Percentiles rank a stretch among this genome's conserved stretches.
Conservation (phyloP, 306 rosid genomes). For the Malus domestica region ASM211411v1 NC_041795.1:36312501-36313000, state of each 20-base stretch:
- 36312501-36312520: conserved; percentile 25
- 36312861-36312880: not conserved
- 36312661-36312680: conserved; percentile 95
- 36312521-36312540: conserved; percentile 51
- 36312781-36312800: not conserved
- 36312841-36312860: not conserved
- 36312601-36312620: conserved; percentile 96
- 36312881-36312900: too few relatives aligned
- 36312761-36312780: not conserved
- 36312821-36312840: not conserved
- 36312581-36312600: conserved; percentile 97
- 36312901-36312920: not conserved
- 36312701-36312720: conserved; percentile 97
- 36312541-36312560: conserved; percentile 48
- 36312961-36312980: not conserved
- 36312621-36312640: conserved; percentile 77
- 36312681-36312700: conserved; percentile 87
- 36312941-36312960: not conserved
- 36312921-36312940: not conserved
- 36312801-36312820: not conserved
- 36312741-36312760: conserved; percentile 10
- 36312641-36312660: conserved; percentile 91
- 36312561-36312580: conserved; percentile 93
- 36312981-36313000: not conserved
- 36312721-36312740: conserved; percentile 43